A percentile compares a stretch with the other conserved stretches of the same genome.
These are phyloP conservation scores for Aspergillus asperescens DNA, from an alignment of 495 filamentous ascomycete genomes.

Conservation along the genomic window DNA sequence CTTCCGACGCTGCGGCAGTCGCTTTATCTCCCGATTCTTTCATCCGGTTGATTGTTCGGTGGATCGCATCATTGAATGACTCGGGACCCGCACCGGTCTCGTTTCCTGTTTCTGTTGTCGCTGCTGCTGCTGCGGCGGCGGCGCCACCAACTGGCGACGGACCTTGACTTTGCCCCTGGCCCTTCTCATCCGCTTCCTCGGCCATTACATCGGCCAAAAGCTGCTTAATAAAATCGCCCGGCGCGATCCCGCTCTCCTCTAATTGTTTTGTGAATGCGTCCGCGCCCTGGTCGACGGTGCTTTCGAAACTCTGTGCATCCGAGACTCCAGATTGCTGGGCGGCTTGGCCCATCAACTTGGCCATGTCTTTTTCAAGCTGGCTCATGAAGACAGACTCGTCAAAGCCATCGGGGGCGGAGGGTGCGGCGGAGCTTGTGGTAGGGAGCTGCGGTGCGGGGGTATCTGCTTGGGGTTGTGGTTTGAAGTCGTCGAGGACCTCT, in stretches of 20 bases:
- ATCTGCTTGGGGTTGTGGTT: conserved; percentile 36
- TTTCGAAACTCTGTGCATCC: conserved; percentile 23
- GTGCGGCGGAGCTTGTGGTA: conserved; percentile 25
- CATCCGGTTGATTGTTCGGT: conserved; percentile 90
- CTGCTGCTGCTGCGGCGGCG: conserved; percentile 14
- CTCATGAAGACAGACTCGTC: conserved; percentile 67
- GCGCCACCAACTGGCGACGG: conserved; percentile 14
- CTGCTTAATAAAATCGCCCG: conserved; percentile 78
- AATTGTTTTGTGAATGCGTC: conserved; percentile 69
- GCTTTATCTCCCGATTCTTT: conserved; percentile 77
- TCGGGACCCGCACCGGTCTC: conserved; percentile 29
- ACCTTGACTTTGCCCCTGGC: conserved; percentile 13
- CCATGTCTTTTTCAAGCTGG: conserved; percentile 83
- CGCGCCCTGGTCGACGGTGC: conserved; percentile 34
- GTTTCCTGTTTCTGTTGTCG: not conserved
- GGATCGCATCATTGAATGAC: conserved; percentile 85
- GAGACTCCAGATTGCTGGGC: conserved; percentile 23
- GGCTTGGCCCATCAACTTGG: conserved; percentile 58
- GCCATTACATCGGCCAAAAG: conserved; percentile 76
- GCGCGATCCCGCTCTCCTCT: conserved; percentile 63
- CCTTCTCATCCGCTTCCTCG: conserved; percentile 52
- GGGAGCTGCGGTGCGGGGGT: conserved; percentile 26
- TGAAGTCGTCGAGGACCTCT: conserved; percentile 92
- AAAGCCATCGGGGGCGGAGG: conserved; percentile 20
- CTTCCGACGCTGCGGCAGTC: conserved; percentile 65